These are phyloP conservation scores for Didymella exigua DNA, from an alignment of 2,329 filamentous ascomycete species.

Conservation along the genomic window DNA sequence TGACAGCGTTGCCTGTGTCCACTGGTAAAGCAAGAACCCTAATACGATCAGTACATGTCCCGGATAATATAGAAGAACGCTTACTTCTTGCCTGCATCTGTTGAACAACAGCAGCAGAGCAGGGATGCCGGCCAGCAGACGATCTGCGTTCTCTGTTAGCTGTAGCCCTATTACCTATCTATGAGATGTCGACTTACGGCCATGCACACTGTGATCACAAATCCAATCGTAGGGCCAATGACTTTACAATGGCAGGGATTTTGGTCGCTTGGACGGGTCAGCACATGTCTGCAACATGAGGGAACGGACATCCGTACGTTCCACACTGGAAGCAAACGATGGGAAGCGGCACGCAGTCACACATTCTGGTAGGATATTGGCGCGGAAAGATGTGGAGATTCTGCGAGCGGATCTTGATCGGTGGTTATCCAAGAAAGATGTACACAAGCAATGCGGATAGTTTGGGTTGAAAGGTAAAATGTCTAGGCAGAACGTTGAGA, in stretches of 20 bases:
- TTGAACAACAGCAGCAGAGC: slow-evolving; percentile 63
- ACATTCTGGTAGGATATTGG: slow-evolving; percentile 14
- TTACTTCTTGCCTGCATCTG: slow-evolving; percentile 60
- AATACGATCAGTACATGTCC: slow-evolving; percentile 21
- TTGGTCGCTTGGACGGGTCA: slow-evolving; percentile 53
- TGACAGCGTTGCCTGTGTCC: slow-evolving; percentile 58
- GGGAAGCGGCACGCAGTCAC: slow-evolving; percentile 54
- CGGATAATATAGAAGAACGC: slow-evolving; percentile 16
- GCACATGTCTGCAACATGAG: slow-evolving; percentile 1
- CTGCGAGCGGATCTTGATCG: neutral
- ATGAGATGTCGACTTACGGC: slow-evolving; percentile 50
- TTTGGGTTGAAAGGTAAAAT: neutral
- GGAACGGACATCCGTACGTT: slow-evolving; percentile 36
- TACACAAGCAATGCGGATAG: neutral
- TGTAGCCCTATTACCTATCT: neutral
- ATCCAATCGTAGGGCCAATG: slow-evolving; percentile 61
- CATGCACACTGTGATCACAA: slow-evolving; percentile 54
- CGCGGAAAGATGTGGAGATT: neutral
- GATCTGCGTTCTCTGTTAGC: slow-evolving; percentile 45
- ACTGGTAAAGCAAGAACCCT: slow-evolving; percentile 60
- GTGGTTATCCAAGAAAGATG: neutral
- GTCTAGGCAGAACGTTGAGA: slow-evolving; percentile 1
- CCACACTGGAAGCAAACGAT: slow-evolving; percentile 62
- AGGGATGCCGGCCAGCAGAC: slow-evolving; percentile 62
- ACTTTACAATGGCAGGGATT: slow-evolving; percentile 65